Base-by-base conservation (phyloP, 2,329 filamentous ascomycete species). In the Phyllosticta capitalensis region DNA sequence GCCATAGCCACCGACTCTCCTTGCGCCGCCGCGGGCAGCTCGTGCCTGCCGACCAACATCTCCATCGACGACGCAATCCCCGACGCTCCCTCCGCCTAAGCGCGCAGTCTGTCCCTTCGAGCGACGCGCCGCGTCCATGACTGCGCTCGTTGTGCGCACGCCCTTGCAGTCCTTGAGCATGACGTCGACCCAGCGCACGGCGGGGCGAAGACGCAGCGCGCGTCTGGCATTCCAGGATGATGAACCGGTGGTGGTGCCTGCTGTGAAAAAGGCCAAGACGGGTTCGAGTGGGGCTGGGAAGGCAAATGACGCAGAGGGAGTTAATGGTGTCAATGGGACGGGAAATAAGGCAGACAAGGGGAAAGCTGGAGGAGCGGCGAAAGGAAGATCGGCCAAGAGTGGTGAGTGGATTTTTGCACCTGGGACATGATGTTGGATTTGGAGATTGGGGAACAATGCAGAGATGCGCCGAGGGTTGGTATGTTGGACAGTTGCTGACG, bases 141-240 rank as follows among this genome's bases (percentile, higher is more conserved):
- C 54, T 24, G 58, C 50, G 49, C 49, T 60, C 21, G 38, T 54
- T 22, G 38, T 70, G 64, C 72, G 74, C 63, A 68, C 70, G 59
- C 78, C 78, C 61, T 68, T 79, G 62, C 72, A 76, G 71, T 66
- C 70, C 30, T 72, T 79, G 64, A 73, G 71, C 63, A 80, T 79
- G 78, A 71, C 74, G 64, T 75, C 76, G 62, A 70, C 73, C 65
- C 77, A 77, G 56, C 69, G 72, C 61, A 45, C 52, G 17, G 72
- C 68, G 52, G 72, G 72, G 68, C 76, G 77, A 71, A 71, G 78
- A 66, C 70, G 75, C 65, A 79, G 77, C 65, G 75, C 73, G 64
- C 72, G 75, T 57, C 70, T 72, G 55, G 75, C 75, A 52, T 76
- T 76, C 7, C 54, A 60, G 12, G 76, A 77, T 28, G 75, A 74